phyloP scores from a whole-genome alignment of 2,329 filamentous ascomycete species.

The Cryoendolithus antarcticus region DNA sequence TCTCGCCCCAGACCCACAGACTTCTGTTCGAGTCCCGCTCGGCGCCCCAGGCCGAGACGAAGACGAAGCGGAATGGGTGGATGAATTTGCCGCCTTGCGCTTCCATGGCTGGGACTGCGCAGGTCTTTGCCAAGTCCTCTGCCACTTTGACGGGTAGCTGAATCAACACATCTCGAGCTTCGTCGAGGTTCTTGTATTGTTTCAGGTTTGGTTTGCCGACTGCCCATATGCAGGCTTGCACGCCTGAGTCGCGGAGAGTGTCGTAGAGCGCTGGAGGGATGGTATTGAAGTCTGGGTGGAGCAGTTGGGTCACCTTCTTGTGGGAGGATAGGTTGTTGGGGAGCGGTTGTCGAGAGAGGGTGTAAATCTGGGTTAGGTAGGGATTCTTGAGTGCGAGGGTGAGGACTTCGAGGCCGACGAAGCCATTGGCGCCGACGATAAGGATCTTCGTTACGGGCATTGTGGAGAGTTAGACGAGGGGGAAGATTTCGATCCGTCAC shows the following conservation, averaged over 20 bases:
- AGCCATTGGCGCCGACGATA: conserved; percentile 46
- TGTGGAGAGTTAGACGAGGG: not conserved
- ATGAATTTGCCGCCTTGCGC: conserved; percentile 5
- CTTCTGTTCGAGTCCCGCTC: conserved; percentile 28
- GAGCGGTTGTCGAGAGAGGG: conserved; percentile 21
- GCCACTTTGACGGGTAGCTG: conserved; percentile 20
- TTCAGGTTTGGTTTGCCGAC: conserved; percentile 13
- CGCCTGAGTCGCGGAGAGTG: conserved; percentile 26
- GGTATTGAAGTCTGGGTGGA: conserved; percentile 38
- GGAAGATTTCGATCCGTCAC: too few relatives aligned
- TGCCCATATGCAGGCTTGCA: conserved; percentile 36
- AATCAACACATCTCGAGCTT: conserved; percentile 21
- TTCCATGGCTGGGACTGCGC: conserved; percentile 4
- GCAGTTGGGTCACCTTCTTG: conserved; percentile 23
- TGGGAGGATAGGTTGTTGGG: conserved; percentile 15
- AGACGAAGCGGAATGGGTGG: conserved; percentile 32
- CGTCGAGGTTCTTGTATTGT: conserved; percentile 16
- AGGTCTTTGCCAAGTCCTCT: conserved; percentile 19
- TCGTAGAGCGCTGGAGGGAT: conserved; percentile 36
- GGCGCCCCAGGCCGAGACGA: conserved; percentile 26
- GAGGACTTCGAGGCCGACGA: conserved; percentile 43
- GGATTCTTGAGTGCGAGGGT: conserved; percentile 37
- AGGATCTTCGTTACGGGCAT: conserved; percentile 44
- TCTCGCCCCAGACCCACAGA: conserved; percentile 25
- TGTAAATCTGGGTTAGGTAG: conserved; percentile 33